Base-by-base conservation (phyloP, 2,329 filamentous ascomycete genomes). In the Periconia sp. region DNA sequence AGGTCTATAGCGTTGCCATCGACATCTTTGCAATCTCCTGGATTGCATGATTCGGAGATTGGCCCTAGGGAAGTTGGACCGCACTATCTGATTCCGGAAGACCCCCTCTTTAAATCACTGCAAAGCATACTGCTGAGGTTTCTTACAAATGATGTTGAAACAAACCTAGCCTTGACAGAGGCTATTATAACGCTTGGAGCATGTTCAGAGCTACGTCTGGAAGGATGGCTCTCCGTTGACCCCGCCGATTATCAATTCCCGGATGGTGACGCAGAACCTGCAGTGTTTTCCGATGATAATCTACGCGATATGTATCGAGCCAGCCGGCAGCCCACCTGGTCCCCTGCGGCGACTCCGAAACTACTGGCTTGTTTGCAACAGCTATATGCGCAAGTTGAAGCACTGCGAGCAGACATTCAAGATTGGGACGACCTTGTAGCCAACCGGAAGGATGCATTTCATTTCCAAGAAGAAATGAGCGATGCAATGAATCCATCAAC, bases 121-220 rank as follows among this genome's bases (percentile, higher is more conserved):
- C 56, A 81, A n/a, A 70, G 68, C 42, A 81, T 93, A 8, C 74
- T 99, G 11, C 82, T 88, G 43, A 87, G 82, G 0, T 99, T 97
- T 66, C 91, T 97, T 63, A 82, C 90, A 6, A 99, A 99, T 64
- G 88, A 91, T 2, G 86, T 97, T 2, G 91, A 97, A 63, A 92
- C 90, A 2, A 99, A 99, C 62, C 77, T 99, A 3, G 89, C 89
- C 0, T 80, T 97, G 1, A 97, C 93, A 0, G 90, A 95, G 64
- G 84, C 89, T 1, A 80, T 97, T 42, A 83, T 95, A 27, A 89
- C 91, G 60, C 79, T 99, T 41, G 90, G 90, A 11, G 86, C 90
- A 1, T 97, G 94, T 63, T 89, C 91, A 6, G 89, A 90, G 58
- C 88, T 96, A 67, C 85, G 87, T 18, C 81, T 97, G 13, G 91